Percentiles rank a stretch among this genome's conserved stretches.
Evolutionary conservation across 2,329 filamentous ascomycete species (phyloP).

Genomic region (Fusarium sp.): DNA sequence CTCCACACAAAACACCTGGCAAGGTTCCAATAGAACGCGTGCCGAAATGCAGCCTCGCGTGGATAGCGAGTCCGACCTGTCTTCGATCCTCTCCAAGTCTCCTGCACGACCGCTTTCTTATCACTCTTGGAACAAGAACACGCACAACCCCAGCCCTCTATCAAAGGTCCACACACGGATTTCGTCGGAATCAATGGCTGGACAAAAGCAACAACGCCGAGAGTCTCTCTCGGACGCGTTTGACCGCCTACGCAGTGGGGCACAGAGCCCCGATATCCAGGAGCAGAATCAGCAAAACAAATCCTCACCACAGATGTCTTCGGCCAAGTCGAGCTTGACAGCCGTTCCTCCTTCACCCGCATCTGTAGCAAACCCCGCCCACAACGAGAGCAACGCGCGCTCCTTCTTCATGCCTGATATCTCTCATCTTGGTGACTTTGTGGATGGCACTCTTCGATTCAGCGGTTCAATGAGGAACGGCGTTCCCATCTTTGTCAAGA

Average conservation of each 20-base stretch:
- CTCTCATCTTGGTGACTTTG: slow-evolving; percentile 70
- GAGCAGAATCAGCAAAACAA: slow-evolving; percentile 48
- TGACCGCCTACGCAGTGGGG: slow-evolving; percentile 56
- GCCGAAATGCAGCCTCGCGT: slow-evolving; percentile 69
- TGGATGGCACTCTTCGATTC: slow-evolving; percentile 69
- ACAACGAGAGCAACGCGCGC: slow-evolving; percentile 61
- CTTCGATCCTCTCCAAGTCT: slow-evolving; percentile 61
- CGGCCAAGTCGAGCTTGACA: slow-evolving; percentile 59
- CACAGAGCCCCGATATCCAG: slow-evolving; percentile 51
- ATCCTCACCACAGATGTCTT: slow-evolving; percentile 56
- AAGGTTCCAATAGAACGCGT: slow-evolving; percentile 59
- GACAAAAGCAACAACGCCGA: slow-evolving; percentile 46
- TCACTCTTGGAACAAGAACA: slow-evolving; percentile 48
- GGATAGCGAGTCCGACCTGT: slow-evolving; percentile 67
- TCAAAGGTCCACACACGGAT: slow-evolving; percentile 55
- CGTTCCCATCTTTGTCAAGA: slow-evolving; percentile 70
- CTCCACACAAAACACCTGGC: slow-evolving; percentile 60
- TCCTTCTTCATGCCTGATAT: slow-evolving; percentile 71
- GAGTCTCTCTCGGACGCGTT: slow-evolving; percentile 55
- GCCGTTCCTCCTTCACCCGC: slow-evolving; percentile 59
- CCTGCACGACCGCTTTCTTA: slow-evolving; percentile 52
- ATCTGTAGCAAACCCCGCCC: slow-evolving; percentile 53
- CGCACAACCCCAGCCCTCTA: slow-evolving; percentile 57
- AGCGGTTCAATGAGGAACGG: slow-evolving; percentile 67
- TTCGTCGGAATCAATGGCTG: slow-evolving; percentile 49